These are phyloP conservation scores for Cordyceps militaris DNA, from an alignment of 2,329 filamentous ascomycete genomes.

Conservation along the genomic window DNA sequence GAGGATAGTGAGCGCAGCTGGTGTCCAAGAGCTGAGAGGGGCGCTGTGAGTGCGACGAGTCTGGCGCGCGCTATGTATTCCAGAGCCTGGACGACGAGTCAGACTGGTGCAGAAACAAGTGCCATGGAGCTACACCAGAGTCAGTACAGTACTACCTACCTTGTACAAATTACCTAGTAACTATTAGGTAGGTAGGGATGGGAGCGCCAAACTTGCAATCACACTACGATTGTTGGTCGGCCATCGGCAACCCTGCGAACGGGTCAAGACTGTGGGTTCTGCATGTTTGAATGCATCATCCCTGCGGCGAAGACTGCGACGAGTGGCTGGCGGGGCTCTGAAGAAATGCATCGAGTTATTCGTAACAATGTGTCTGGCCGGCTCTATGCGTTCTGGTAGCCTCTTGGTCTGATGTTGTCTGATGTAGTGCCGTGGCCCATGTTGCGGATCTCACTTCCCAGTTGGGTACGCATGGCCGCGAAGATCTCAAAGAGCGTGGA, in stretches of 20 bases:
- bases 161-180: no score
- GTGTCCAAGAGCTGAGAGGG: constrained; percentile 3
- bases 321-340: background rate
- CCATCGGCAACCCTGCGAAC: background rate
- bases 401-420: background rate
- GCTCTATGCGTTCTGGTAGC: background rate
- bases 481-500: background rate
- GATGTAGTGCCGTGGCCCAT: background rate
- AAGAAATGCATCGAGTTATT: background rate
- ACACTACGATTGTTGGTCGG: constrained; percentile 1
- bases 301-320: constrained; percentile 1
- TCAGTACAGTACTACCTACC: background rate
- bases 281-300: background rate
- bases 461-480: background rate
- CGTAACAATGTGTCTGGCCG: background rate
- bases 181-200: no score
- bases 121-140: background rate
- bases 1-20: background rate
- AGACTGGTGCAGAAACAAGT: background rate
- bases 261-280: background rate
- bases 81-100: constrained; percentile 6
- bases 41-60: background rate
- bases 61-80: background rate
- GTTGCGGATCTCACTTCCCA: background rate
- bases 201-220: background rate